These are phyloP conservation scores for Ciborinia camelliae DNA, from an alignment of 2,329 filamentous ascomycete species.

Conservation along the genomic window DNA sequence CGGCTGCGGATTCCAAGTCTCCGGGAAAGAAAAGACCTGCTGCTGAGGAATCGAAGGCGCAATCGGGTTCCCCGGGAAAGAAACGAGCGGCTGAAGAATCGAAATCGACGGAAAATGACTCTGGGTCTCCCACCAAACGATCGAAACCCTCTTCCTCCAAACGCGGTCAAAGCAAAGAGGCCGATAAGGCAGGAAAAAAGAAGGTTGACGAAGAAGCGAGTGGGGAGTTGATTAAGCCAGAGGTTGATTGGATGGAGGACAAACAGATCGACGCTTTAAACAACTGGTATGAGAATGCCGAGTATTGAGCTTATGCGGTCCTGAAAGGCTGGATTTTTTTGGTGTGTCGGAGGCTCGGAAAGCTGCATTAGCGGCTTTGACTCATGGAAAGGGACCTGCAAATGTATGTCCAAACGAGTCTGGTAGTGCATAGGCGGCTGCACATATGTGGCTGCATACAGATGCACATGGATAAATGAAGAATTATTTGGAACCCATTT, in stretches of 20 bases:
- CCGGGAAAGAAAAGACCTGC: not conserved
- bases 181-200: not conserved
- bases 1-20: not conserved
- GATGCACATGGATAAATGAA: not conserved
- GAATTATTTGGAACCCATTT: not conserved
- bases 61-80: not conserved
- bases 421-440: not conserved
- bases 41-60: not conserved
- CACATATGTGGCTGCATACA: not conserved
- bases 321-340: not conserved
- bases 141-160: not conserved
- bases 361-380: not conserved
- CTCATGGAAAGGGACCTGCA: not conserved
- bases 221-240: rapidly evolving
- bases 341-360: not conserved
- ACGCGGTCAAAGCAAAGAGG: not conserved
- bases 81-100: not conserved
- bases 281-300: not conserved
- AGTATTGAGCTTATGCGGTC: not conserved
- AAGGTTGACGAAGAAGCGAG: not conserved
- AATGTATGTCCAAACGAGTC: not conserved
- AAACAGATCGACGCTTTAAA: not conserved
- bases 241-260: not conserved
- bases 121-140: not conserved
- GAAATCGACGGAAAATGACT: not conserved